Evolutionary conservation across 2,329 filamentous ascomycete genomes (phyloP), one percentile per base, ranked within the genome.

Genomic region (Sporothrix mexicana): DNA sequence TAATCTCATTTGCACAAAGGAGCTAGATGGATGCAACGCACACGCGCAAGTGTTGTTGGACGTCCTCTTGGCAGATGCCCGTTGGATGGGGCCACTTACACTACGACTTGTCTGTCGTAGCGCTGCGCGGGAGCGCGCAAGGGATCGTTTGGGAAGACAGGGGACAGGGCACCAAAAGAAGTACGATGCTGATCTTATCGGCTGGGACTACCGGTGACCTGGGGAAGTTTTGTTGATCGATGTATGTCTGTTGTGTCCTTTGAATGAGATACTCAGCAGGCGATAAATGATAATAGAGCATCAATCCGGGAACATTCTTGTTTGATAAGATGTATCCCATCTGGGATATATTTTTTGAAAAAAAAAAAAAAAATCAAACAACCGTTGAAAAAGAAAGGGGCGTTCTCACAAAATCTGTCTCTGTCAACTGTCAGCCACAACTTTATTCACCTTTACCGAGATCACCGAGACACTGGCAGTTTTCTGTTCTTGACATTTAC

Each of bases 91-190:
- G 15, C 12, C 15, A 62, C 15, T 17, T 41, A 17, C 59, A 17
- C 59, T 62, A 62, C 59, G 17, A 62, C 59, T 2, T 15, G 17
- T 51, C 45, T n/a, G 47, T 68, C 61, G 43, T 66, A 66, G 61
- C 61, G 61, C n/a, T 23, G 47, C 61, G 45, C 62, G 43, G 62
- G 62, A 67, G 62, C n/a, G 62, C 41, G 41, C 62, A 47, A 67
- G 45, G 62, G 59, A 20, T 23, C 36, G 5, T 23, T 45, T 3
- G n/a, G 59, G 36, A 20, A 41, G 59, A 64, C 41, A 45, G 36
- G 59, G 20, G 36, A 45, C 8, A 6, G 25, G 25, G 36, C 13
- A 41, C 13, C 36, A 7, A 64, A 23, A 10, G 41, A 20, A 8
- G 43, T 49, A n/a, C 64, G n/a, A 51, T 1, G 45, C 9, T 12